Percentiles rank a stretch among this genome's conserved stretches.
Evolutionary conservation across 73 alveolate genomes (phyloP).

Genomic region (Paramecium octaurelia): DNA sequence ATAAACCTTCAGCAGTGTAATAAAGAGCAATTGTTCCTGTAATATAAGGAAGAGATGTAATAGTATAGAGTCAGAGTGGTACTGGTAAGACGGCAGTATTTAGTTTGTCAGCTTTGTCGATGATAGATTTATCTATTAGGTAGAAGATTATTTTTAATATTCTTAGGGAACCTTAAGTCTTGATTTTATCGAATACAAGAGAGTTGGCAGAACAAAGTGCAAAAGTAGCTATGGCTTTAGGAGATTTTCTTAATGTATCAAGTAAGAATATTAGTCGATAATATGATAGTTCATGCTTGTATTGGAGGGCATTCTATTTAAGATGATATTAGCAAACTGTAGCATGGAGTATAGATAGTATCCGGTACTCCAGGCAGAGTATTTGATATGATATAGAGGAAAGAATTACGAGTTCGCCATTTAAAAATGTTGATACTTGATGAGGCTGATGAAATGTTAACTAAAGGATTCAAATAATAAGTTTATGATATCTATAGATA

Average conservation of each 20-base stretch:
- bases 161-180: conserved; percentile 84
- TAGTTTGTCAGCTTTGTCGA: conserved; percentile 90
- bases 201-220: conserved; percentile 92
- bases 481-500: conserved; percentile 97
- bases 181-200: conserved; percentile 89
- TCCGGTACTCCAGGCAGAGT: conserved; percentile 99
- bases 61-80: conserved; percentile 87
- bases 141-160: background rate
- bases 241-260: conserved; percentile 91
- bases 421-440: conserved; percentile 94
- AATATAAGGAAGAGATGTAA: conserved; percentile 88
- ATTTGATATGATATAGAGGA: conserved; percentile 92
- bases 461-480: conserved; percentile 94
- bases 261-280: conserved; percentile 41
- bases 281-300: conserved; percentile 83
- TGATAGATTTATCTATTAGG: conserved; percentile 69
- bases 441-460: conserved; percentile 99
- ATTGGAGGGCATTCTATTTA: conserved; percentile 97
- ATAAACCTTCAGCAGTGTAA: conserved; percentile 98
- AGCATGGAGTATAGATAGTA: conserved; percentile 94
- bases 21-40: conserved; percentile 95
- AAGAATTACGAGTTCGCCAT: conserved; percentile 76
- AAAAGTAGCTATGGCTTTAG: conserved; percentile 88
- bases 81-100: conserved; percentile 99
- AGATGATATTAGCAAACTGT: conserved; percentile 94